Base-by-base conservation (phyloP, 2,329 filamentous ascomycete genomes). In the Talaromyces piceae region DNA sequence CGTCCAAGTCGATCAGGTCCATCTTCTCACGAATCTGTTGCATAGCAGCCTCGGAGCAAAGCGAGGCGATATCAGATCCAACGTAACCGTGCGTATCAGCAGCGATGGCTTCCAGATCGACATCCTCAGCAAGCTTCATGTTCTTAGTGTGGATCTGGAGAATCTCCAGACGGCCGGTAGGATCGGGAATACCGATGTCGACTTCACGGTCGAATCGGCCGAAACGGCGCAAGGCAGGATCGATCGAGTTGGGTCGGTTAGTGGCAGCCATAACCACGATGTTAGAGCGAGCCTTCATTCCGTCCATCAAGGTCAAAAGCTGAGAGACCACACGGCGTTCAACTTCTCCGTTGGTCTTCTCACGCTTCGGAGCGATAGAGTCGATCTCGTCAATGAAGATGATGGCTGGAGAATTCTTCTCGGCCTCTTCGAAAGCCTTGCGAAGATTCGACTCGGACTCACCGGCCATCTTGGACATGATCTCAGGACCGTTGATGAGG, bases 1-100 rank as follows among this genome's bases (percentile, higher is more conserved):
- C 93, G 59, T 98, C 93, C 28, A 98, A 81, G 73, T 98, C 93
- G 61, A 98, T 98, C 58, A 98, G 82, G 69, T 98, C 93, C 93
- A 98, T 98, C 86, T 98, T 98, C 77, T 98, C 93, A 77, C 93
- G 91, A 73, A 98, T 98, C 77, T 98, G 93, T 73, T 98, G 93
- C 93, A 98, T 98, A 58, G 93, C 93, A 68, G 93, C 93, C 75
- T 98, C 93, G 5, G 93, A 98, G 77, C 93, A 98, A 55, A 98
- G 88, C 26, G 93, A 95, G 54, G 93, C 93, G 71, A 98, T 79
- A 85, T 98, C 93, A 27, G 93, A 97, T 78, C 93, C 93, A 59
- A 98, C 93, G 64, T 97, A 98, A 76, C 93, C 93, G 77, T 98
- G 93, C 44, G 93, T 98, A 78, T 98, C 93, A 26, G 93, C 83